These are phyloP conservation scores for Trichoderma sp. DNA, from an alignment of 2,329 filamentous ascomycete species.

Conservation along the genomic window DNA sequence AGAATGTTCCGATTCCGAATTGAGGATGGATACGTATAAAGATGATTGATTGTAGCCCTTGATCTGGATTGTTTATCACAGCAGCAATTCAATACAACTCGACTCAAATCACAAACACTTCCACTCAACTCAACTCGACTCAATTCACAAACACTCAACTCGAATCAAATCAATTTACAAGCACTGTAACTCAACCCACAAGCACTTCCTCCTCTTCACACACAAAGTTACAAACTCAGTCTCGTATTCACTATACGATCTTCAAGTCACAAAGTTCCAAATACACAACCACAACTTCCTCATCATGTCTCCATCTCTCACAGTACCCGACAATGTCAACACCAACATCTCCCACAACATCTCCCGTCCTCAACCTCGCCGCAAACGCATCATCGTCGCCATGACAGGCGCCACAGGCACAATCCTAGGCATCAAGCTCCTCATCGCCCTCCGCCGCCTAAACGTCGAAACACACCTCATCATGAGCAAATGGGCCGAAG, in stretches of 20 bases:
- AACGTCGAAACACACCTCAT: conserved; percentile 28
- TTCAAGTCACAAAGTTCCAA: no score
- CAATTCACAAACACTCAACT: not conserved
- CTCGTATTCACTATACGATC: not conserved
- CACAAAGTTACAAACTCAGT: not conserved
- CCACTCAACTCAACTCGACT: not conserved
- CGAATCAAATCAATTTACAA: not conserved
- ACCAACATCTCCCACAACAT: not conserved
- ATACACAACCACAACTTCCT: not conserved
- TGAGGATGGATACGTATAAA: not conserved
- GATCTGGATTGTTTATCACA: not conserved
- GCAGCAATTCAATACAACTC: not conserved
- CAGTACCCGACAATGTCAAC: not conserved
- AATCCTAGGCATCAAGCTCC: conserved; percentile 22
- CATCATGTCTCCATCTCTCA: not conserved
- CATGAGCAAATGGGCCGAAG: conserved; percentile 27
- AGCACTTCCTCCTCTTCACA: not conserved
- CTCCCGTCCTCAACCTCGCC: not conserved
- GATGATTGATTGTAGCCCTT: not conserved
- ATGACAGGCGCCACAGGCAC: conserved; percentile 28
- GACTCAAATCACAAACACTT: not conserved
- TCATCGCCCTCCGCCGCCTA: conserved; percentile 22
- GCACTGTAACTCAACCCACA: no score
- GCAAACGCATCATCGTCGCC: conserved; percentile 25
- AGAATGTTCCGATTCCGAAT: not conserved